Evolutionary conservation across 2,329 filamentous ascomycete genomes (phyloP).

Genomic region (Colletotrichum eremochloae): DNA sequence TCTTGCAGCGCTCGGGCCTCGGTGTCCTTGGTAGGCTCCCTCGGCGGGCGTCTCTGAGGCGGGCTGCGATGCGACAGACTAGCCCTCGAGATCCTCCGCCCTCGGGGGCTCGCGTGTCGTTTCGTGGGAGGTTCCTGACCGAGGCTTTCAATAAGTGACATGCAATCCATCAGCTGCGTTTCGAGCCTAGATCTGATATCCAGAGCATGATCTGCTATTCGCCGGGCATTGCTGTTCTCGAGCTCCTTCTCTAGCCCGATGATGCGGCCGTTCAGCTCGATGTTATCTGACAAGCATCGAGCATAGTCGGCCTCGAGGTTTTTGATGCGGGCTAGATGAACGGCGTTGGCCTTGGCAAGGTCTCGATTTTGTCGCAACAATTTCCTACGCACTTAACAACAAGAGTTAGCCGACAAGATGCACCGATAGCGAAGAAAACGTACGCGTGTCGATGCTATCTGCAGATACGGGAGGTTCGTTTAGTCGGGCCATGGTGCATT

Average conservation of each 20-base stretch:
- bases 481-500: constrained; percentile 79
- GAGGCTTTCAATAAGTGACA: constrained; percentile 74
- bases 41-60: constrained; percentile 65
- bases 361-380: constrained; percentile 88
- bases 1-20: constrained; percentile 65
- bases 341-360: constrained; percentile 83
- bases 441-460: constrained; percentile 80
- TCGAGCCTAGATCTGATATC: constrained; percentile 80
- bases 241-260: constrained; percentile 77
- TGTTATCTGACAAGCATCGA: constrained; percentile 82
- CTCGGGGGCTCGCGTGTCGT: constrained; percentile 51
- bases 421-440: constrained; percentile 51
- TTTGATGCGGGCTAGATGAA: constrained; percentile 82
- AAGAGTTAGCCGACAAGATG: constrained; percentile 42
- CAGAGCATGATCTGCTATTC: constrained; percentile 75
- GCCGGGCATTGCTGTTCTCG: constrained; percentile 69
- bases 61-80: constrained; percentile 58
- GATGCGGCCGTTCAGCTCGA: constrained; percentile 78
- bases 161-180: constrained; percentile 78
- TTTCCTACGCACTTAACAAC: constrained; percentile 76
- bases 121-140: constrained; percentile 71
- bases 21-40: constrained; percentile 68
- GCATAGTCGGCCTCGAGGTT: constrained; percentile 82
- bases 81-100: constrained; percentile 30
- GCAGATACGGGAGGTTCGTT: constrained; percentile 79